A percentile compares a stretch with the other conserved stretches of the same genome.
Conservation (phyloP, 2,329 filamentous ascomycete species). For the Cadophora malorum region DNA sequence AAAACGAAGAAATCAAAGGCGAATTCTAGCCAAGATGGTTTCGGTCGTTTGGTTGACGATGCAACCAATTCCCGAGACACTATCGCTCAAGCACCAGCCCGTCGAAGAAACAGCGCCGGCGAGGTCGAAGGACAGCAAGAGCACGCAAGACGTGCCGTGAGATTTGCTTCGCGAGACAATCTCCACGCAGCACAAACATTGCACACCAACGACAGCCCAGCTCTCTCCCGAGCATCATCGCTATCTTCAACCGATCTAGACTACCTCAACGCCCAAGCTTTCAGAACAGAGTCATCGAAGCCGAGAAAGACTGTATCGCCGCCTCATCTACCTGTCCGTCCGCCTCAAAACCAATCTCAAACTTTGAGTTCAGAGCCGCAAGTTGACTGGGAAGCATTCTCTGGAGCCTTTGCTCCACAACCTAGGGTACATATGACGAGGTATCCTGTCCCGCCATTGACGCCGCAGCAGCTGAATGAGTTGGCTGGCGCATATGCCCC, state of each 20-base stretch:
- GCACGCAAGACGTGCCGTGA: slow-evolving; percentile 1
- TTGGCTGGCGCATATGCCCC: slow-evolving; percentile 4
- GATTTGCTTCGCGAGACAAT: slow-evolving; percentile 4
- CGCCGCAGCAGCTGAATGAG: slow-evolving; percentile 7
- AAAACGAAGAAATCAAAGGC: neutral
- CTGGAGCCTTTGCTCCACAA: slow-evolving; percentile 10
- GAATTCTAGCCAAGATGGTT: neutral
- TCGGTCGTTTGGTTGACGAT: slow-evolving; percentile 7
- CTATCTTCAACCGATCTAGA: slow-evolving; percentile 12
- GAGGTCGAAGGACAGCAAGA: neutral
- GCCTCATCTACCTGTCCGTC: neutral
- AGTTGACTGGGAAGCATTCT: slow-evolving; percentile 7
- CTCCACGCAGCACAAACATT: neutral
- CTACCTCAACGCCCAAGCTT: slow-evolving; percentile 9
- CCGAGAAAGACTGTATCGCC: neutral
- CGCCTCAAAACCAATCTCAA: neutral
- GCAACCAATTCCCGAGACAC: neutral
- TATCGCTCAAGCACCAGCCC: neutral
- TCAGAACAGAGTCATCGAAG: neutral
- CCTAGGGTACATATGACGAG: neutral
- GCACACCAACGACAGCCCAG: neutral
- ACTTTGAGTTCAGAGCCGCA: neutral
- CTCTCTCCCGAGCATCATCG: slow-evolving; percentile 5
- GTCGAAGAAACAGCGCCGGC: slow-evolving; percentile 8
- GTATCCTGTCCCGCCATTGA: neutral